These are phyloP conservation scores for Lanmaoa pseudosensibilis DNA, from an alignment of 768 basidiomycete species.

Conservation along the genomic window DNA sequence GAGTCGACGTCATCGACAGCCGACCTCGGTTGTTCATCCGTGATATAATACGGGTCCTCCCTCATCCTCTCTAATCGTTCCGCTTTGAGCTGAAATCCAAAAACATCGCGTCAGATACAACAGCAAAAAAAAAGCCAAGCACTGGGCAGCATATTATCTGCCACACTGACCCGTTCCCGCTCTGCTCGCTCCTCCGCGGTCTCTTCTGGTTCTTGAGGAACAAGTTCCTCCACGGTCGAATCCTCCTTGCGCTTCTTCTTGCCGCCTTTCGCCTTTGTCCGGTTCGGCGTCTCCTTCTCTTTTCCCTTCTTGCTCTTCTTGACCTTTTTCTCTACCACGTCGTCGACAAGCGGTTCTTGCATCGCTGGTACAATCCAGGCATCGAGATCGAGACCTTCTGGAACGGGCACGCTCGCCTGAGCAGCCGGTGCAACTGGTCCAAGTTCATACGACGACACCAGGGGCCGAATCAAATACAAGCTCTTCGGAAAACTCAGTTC, in stretches of 20 bases:
- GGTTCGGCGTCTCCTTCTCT: conserved; percentile 40
- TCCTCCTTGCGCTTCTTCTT: conserved; percentile 46
- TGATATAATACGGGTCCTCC: conserved; percentile 92
- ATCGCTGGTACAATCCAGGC: conserved; percentile 76
- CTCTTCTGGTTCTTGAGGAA: conserved; percentile 46
- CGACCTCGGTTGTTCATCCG: conserved; percentile 53
- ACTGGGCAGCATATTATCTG: not conserved
- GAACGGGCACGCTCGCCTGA: conserved; percentile 77
- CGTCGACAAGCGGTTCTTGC: conserved; percentile 29
- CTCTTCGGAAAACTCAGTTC: conserved; percentile 79
- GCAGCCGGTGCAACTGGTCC: conserved; percentile 81
- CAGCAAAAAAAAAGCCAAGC: not conserved
- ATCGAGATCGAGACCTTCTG: conserved; percentile 85
- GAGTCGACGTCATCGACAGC: conserved; percentile 71
- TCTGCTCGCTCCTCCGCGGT: conserved; percentile 59
- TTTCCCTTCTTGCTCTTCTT: conserved; percentile 48
- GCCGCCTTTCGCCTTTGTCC: conserved; percentile 37
- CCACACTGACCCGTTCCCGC: conserved; percentile 57
- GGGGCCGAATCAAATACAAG: conserved; percentile 77
- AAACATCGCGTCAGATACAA: conserved; percentile 4
- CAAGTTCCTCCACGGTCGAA: conserved; percentile 25
- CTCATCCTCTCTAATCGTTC: conserved; percentile 73
- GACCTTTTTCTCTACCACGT: conserved; percentile 39
- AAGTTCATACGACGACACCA: conserved; percentile 77
- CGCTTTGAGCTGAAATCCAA: conserved; percentile 57